Percentiles rank a stretch among this genome's conserved stretches.
Conservation (phyloP, 2,329 filamentous ascomycete genomes). For the Diplodia scrobiculata region DNA sequence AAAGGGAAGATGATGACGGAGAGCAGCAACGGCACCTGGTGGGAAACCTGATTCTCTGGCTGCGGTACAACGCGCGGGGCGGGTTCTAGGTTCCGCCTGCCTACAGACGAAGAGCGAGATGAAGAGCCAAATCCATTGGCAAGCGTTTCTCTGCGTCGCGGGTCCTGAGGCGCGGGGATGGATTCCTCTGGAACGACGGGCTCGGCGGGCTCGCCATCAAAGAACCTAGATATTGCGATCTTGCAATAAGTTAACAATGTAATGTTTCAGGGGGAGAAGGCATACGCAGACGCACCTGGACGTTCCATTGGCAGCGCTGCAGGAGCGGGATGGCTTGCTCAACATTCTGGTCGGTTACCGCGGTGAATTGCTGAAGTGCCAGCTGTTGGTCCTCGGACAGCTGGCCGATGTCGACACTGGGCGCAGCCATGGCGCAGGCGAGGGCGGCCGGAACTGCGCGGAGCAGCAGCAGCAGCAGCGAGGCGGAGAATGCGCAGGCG, state of each 20-base stretch:
- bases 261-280: background rate
- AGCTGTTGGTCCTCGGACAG: slow-evolving; percentile 78
- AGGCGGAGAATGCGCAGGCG: background rate
- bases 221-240: slow-evolving; percentile 97
- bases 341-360: slow-evolving; percentile 81
- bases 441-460: slow-evolving; percentile 12
- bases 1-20: slow-evolving; percentile 80
- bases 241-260: slow-evolving; percentile 46
- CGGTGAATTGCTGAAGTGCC: slow-evolving; percentile 82
- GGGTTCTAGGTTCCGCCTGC: slow-evolving; percentile 58
- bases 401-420: slow-evolving; percentile 61
- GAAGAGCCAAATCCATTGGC: slow-evolving; percentile 54
- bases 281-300: slow-evolving; percentile 63
- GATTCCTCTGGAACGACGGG: slow-evolving; percentile 71
- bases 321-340: slow-evolving; percentile 77
- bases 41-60: slow-evolving; percentile 64
- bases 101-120: slow-evolving; percentile 36
- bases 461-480: slow-evolving; percentile 7
- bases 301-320: slow-evolving; percentile 90
- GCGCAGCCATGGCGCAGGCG: slow-evolving; percentile 16
- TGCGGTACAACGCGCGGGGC: slow-evolving; percentile 85
- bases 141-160: slow-evolving; percentile 72
- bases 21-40: slow-evolving; percentile 73
- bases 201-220: slow-evolving; percentile 88
- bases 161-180: slow-evolving; percentile 62